Evolutionary conservation across 179 eudicot species (phyloP), one percentile per base, ranked within the genome.

Genomic region (Camellia oleifera): DNA sequence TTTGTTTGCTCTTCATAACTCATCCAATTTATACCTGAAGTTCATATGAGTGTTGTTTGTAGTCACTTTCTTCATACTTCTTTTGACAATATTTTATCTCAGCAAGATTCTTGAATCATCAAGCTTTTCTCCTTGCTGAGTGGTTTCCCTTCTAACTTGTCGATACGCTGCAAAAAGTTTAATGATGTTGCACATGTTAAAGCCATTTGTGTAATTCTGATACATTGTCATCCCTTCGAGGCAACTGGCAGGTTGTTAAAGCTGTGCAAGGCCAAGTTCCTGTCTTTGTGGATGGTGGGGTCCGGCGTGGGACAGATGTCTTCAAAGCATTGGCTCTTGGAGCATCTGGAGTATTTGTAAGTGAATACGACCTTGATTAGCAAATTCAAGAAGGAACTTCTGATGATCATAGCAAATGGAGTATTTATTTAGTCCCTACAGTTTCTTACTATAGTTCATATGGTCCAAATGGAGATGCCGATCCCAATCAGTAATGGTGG

Each of bases 311-410:
- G 48, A 91, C 97, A 10, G 97, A 93, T 80, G 92, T 93, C 71
- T 93, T 93, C 85, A 93, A 93, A 84, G 94, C 97, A 75, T 82
- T 93, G 72, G 95, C 95, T 63, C 92, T 93, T 23, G 97, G 97
- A 48, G 97, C 97, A 40, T 82, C 92, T n/a, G 97, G 91, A 56
- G 82, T 93, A 42, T 89, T 93, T 78, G 97, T 93, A 90, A 90
- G 93, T 88, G 52, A 73, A 62, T 50, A 32, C 12, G 56, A 58
- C 11, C 13, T 26, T 53, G 5, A 46, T 17, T 32, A 44, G 72
- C 46, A 17, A 69, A 44, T 69, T 66, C 4, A 8, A 42, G 56
- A 50, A 48, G 52, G 44, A 65, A 46, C 58, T 15, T 69, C 4
- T 78, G 7, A 17, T 61, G 6, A 18, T 61, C 65, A n/a, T 9